These are phyloP conservation scores for Aspergillus cejpii DNA, from an alignment of 2,329 filamentous ascomycete genomes.

Conservation along the genomic window DNA sequence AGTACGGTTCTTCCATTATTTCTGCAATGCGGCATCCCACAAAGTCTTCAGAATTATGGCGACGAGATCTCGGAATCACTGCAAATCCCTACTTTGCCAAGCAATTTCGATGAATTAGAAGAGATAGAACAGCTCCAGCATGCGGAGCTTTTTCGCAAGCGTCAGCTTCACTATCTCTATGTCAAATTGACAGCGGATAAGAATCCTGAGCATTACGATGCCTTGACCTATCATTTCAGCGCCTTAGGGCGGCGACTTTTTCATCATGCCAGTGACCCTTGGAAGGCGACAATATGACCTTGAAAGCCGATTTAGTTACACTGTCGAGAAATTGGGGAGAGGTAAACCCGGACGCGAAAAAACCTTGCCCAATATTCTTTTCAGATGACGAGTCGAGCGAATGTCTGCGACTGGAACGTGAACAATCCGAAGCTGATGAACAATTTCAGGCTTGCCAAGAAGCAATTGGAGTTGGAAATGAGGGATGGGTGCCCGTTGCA, in stretches of 20 bases:
- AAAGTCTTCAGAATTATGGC: conserved; percentile 28
- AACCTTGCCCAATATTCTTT: conserved; percentile 4
- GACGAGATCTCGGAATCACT: conserved; percentile 18
- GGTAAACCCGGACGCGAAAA: not conserved
- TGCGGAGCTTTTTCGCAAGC: conserved; percentile 12
- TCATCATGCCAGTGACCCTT: conserved; percentile 19
- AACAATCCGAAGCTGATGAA: conserved; percentile 8
- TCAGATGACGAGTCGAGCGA: conserved; percentile 6
- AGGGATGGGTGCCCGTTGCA: conserved; percentile 14
- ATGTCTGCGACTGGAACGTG: conserved; percentile 1
- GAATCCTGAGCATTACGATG: conserved; percentile 15
- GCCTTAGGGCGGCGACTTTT: conserved; percentile 15
- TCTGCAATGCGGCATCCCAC: conserved; percentile 23
- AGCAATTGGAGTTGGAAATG: conserved; percentile 7
- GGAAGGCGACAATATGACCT: conserved; percentile 22
- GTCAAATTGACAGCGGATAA: conserved; percentile 11
- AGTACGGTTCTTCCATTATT: conserved; percentile 24
- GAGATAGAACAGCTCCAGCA: conserved; percentile 10
- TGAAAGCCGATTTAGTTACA: conserved; percentile 22
- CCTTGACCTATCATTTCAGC: conserved; percentile 11
- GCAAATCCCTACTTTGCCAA: conserved; percentile 9
- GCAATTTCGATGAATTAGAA: conserved; percentile 2
- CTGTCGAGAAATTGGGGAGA: conserved; percentile 12
- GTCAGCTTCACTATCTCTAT: conserved; percentile 21
- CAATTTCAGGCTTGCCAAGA: conserved; percentile 7